These are phyloP conservation scores for Penicillium canescens DNA, from an alignment of 495 filamentous ascomycete genomes.

Conservation along the genomic window DNA sequence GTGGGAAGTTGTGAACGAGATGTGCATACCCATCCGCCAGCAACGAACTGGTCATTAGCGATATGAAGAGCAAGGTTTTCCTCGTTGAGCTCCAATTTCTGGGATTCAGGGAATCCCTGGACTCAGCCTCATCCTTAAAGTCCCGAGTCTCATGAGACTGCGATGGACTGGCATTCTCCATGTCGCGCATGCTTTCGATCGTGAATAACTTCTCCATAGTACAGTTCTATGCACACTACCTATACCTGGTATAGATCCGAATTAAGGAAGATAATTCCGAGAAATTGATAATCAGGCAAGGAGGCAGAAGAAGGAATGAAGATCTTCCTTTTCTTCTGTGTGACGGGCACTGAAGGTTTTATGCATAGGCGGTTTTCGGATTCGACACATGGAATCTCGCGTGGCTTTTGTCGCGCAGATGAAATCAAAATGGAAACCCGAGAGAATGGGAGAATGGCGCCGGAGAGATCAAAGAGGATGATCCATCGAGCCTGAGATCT, in stretches of 20 bases:
- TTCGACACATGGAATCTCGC: constrained; percentile 22
- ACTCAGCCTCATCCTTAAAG: constrained; percentile 2
- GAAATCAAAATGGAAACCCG: neutral
- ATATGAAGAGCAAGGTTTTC: constrained; percentile 35
- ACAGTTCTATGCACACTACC: neutral
- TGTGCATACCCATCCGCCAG: constrained; percentile 36
- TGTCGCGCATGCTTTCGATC: constrained; percentile 10
- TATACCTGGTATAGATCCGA: neutral
- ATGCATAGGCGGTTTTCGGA: constrained; percentile 15
- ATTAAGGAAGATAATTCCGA: neutral
- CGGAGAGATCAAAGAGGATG: neutral
- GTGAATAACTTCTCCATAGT: constrained; percentile 17
- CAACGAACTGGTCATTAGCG: constrained; percentile 38
- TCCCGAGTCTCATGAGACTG: constrained; percentile 9
- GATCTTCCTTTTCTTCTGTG: constrained; percentile 8
- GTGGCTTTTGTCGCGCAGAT: constrained; percentile 21
- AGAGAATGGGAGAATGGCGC: neutral
- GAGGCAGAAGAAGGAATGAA: constrained; percentile 4
- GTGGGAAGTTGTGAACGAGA: constrained; percentile 5
- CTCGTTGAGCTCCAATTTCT: constrained; percentile 29
- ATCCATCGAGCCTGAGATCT: neutral
- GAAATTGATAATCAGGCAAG: constrained; percentile 2
- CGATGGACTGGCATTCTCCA: constrained; percentile 8
- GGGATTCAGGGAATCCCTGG: constrained; percentile 21
- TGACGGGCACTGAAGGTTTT: constrained; percentile 14